These are phyloP conservation scores for Fusarium metavorans DNA, from an alignment of 2,329 filamentous ascomycete genomes.

Conservation along the genomic window DNA sequence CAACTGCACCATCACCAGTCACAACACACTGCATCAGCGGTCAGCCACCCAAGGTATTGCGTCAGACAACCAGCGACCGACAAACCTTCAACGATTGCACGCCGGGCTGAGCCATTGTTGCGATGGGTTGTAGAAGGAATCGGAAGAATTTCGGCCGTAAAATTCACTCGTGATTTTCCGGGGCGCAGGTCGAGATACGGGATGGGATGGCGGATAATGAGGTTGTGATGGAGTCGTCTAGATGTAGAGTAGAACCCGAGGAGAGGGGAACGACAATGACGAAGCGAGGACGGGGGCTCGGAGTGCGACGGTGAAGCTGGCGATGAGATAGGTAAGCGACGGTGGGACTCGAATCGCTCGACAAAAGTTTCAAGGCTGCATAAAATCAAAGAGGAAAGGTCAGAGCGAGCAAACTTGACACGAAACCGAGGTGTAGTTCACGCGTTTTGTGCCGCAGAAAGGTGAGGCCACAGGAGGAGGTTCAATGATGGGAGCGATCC, in stretches of 20 bases:
- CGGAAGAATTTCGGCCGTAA: constrained; percentile 5
- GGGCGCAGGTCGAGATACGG: constrained; percentile 15
- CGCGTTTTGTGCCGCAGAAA: constrained; percentile 48
- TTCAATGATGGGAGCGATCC: constrained; percentile 43
- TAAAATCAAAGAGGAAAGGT: constrained; percentile 35
- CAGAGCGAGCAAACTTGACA: constrained; percentile 42
- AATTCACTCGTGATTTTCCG: constrained; percentile 5
- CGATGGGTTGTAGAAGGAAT: constrained; percentile 25
- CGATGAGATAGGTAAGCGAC: constrained; percentile 24
- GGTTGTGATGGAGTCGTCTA: constrained; percentile 18
- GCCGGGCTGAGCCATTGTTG: constrained; percentile 79
- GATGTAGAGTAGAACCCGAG: constrained; percentile 25
- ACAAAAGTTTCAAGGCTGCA: constrained; percentile 45
- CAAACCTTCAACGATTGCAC: constrained; percentile 93
- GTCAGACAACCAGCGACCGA: constrained; percentile 37
- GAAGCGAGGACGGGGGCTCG: constrained; percentile 18
- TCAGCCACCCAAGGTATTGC: constrained; percentile 44
- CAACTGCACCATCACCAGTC: constrained; percentile 98
- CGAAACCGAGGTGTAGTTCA: constrained; percentile 45
- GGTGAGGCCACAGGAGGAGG: constrained; percentile 47
- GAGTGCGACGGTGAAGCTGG: constrained; percentile 31
- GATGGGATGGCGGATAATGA: constrained; percentile 29
- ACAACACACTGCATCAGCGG: constrained; percentile 83
- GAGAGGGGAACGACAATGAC: constrained; percentile 23
- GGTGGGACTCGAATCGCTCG: constrained; percentile 35